Conservation (phyloP, 805 yeast species). For the Maudiozyma serrabonitensis region DNA sequence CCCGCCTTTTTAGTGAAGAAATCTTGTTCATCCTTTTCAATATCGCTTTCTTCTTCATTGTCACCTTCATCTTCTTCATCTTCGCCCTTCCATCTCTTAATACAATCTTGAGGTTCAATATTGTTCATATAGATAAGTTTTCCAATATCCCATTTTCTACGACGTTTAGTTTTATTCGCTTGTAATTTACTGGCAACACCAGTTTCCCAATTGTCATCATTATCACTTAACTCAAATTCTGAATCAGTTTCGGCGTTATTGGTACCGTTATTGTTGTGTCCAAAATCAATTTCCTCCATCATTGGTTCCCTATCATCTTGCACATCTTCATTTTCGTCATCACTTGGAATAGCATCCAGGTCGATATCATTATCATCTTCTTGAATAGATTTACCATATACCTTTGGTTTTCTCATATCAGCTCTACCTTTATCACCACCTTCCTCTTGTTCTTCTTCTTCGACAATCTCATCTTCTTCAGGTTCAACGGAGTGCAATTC, state of each 20-base stretch:
- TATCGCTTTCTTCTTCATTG: constrained; percentile 35
- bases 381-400: constrained; percentile 43
- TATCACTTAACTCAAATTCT: constrained; percentile 36
- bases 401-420: constrained; percentile 49
- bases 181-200: constrained; percentile 52
- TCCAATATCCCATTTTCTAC: constrained; percentile 66
- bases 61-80: constrained; percentile 31
- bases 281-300: constrained; percentile 41
- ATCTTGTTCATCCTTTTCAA: constrained; percentile 31
- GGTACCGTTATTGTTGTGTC: constrained; percentile 30
- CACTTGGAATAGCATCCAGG: constrained; percentile 36
- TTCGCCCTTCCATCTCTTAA: constrained; percentile 60
- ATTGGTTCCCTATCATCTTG: constrained; percentile 34
- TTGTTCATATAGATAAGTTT: constrained; percentile 73
- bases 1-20: constrained; percentile 47
- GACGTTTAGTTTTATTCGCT: constrained; percentile 34
- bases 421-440: constrained; percentile 51
- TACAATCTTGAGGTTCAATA: constrained; percentile 61
- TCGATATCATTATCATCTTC: constrained; percentile 40
- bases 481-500: constrained; percentile 38
- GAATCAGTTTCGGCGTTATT: constrained; percentile 45
- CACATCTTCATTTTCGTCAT: constrained; percentile 36
- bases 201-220: constrained; percentile 29
- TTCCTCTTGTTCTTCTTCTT: constrained; percentile 25
- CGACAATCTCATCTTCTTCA: constrained; percentile 32